Evolutionary conservation across 2,329 filamentous ascomycete genomes (phyloP).

Genomic region (Verruconis gallopava): DNA sequence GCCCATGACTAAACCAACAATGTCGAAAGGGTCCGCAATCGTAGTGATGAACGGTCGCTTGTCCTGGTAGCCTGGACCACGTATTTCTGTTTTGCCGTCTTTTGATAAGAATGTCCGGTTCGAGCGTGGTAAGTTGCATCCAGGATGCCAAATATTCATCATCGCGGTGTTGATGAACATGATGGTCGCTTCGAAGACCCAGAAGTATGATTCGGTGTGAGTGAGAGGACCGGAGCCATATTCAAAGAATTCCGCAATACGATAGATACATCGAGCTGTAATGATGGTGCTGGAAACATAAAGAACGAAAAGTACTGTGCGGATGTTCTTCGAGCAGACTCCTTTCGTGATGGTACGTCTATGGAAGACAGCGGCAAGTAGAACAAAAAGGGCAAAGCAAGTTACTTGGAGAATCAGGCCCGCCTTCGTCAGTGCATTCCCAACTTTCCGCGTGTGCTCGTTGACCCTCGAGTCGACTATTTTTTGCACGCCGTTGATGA

Average conservation of each 20-base stretch:
- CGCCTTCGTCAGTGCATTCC: slow-evolving; percentile 35
- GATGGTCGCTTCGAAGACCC: slow-evolving; percentile 39
- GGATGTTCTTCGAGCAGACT: slow-evolving; percentile 32
- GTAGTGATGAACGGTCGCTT: slow-evolving; percentile 31
- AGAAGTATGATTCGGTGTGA: slow-evolving; percentile 39
- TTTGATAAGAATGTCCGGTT: slow-evolving; percentile 38
- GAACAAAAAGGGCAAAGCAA: slow-evolving; percentile 36
- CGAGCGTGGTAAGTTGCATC: slow-evolving; percentile 34
- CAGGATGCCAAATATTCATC: slow-evolving; percentile 40
- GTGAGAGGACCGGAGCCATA: slow-evolving; percentile 20
- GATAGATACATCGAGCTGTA: slow-evolving; percentile 37
- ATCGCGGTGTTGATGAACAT: slow-evolving; percentile 40
- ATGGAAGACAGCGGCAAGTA: slow-evolving; percentile 35
- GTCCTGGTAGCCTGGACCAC: slow-evolving; percentile 38
- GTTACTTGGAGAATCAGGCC: slow-evolving; percentile 38
- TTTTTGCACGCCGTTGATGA: slow-evolving; percentile 37
- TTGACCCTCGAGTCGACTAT: slow-evolving; percentile 28
- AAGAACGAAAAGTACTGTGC: slow-evolving; percentile 31
- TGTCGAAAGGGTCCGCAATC: slow-evolving; percentile 24
- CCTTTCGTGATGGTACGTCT: slow-evolving; percentile 25
- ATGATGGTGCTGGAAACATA: slow-evolving; percentile 37
- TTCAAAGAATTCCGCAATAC: slow-evolving; percentile 38
- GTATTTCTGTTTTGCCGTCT: slow-evolving; percentile 40
- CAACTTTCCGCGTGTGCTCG: slow-evolving; percentile 25
- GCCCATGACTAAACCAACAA: slow-evolving; percentile 20